These are phyloP conservation scores for Herpetomonas samuelpessoai DNA, from an alignment of 208 protist species.

Conservation along the genomic window DNA sequence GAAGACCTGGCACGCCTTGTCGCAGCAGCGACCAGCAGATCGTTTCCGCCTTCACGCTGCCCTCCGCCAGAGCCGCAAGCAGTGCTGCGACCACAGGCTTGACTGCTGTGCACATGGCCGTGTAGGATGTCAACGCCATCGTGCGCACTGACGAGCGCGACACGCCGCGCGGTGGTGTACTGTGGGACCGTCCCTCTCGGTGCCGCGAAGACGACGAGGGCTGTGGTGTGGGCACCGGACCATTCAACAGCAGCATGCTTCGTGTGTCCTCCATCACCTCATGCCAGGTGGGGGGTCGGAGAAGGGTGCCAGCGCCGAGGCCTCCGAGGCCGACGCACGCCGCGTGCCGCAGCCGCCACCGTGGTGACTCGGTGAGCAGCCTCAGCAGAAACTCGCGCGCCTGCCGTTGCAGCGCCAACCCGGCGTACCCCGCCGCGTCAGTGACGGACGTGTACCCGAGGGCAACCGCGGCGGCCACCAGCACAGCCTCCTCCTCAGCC, in stretches of 20 bases:
- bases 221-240: background rate
- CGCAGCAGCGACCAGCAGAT: constrained; percentile 56
- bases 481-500: constrained; percentile 26
- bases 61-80: constrained; percentile 11
- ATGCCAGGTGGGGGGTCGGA: background rate
- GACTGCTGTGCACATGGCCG: too few species aligned
- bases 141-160: background rate
- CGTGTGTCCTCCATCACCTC: background rate
- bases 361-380: constrained; percentile 30
- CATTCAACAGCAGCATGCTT: background rate
- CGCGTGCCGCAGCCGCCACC: constrained; percentile 46
- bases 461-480: constrained; percentile 45
- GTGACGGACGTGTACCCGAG: constrained; percentile 36
- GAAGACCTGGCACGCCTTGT: constrained; percentile 37
- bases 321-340: constrained; percentile 58
- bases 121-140: too few species aligned
- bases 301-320: constrained; percentile 9
- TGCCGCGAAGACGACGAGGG: too few species aligned
- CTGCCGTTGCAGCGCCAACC: constrained; percentile 2
- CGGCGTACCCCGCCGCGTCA: constrained; percentile 10
- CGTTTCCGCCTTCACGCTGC: constrained; percentile 25
- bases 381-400: constrained; percentile 10
- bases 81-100: constrained; percentile 2
- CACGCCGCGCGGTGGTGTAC: constrained; percentile 1
- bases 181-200: too few species aligned